A percentile compares a stretch with the other conserved stretches of the same genome.
Evolutionary conservation across 163 green algal species (phyloP).

Genomic region (Picocystis sp.): DNA sequence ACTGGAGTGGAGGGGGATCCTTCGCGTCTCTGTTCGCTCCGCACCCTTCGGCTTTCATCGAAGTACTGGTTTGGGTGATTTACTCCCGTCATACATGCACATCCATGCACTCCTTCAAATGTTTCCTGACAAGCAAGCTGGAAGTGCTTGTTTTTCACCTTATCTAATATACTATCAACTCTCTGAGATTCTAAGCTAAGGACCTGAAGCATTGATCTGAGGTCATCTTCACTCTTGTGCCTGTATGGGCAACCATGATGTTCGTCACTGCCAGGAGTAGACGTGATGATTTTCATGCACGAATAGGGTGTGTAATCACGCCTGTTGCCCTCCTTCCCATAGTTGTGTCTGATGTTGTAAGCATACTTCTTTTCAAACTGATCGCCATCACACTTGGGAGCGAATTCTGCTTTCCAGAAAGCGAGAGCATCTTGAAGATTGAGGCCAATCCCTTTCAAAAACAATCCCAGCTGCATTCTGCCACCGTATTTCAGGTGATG

Average conservation of each 20-base stretch:
- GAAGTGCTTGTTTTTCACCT: constrained; percentile 66
- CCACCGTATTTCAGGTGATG: constrained; percentile 76
- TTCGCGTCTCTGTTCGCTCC: too few species aligned
- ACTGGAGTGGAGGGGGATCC: too few species aligned
- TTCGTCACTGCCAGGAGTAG: constrained; percentile 38
- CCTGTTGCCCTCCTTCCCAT: constrained; percentile 87
- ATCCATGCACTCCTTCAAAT: constrained; percentile 65
- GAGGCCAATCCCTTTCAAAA: constrained; percentile 62
- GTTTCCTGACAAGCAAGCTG: constrained; percentile 73
- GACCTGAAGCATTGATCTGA: constrained; percentile 31
- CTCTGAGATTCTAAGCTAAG: neutral
- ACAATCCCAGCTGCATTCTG: constrained; percentile 79
- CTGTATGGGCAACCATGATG: constrained; percentile 79
- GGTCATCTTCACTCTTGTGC: constrained; percentile 27
- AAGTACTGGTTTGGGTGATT: constrained; percentile 76
- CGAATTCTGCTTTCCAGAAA: constrained; percentile 77
- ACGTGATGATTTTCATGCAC: constrained; percentile 66
- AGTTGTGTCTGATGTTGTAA: constrained; percentile 92
- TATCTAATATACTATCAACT: constrained; percentile 26
- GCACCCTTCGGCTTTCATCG: constrained; percentile 2
- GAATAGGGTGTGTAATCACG: constrained; percentile 37
- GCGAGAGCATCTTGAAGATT: constrained; percentile 56
- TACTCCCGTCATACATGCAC: constrained; percentile 58
- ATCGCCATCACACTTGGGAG: constrained; percentile 42
- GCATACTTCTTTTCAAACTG: constrained; percentile 93